Evolutionary conservation across 2,329 filamentous ascomycete species (phyloP), one percentile per base, ranked within the genome.

Genomic region (Basipetospora chlamydospora): DNA sequence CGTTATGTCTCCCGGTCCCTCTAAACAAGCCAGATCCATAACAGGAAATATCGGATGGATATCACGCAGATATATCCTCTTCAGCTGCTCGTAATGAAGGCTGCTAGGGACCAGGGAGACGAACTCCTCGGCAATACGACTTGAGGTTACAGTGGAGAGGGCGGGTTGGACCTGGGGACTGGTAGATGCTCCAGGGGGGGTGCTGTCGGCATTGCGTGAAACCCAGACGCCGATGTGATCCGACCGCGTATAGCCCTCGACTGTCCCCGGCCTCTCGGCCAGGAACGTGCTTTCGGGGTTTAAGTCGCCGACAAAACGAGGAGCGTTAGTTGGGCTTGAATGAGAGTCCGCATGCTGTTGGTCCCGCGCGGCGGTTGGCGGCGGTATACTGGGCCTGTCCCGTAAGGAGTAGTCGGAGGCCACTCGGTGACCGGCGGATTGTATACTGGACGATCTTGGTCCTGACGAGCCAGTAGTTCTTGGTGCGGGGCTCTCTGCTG

Each of bases 251-350:
- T 42, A 41, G 1, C 42, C 39, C 10, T 35, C 39, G 6, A 23
- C 33, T 10, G 42, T 37, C 7, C 15, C 26, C 9, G 26, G 28
- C 4, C 35, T 30, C n/a, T 43, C 41, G 11, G 41, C 41, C 5
- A 46, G 37, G 29, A 46, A 46, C 1, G 44, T 39, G 3, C 41
- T 41, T 20, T 46, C 43, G 3, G 45, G 45, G 21, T 42, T 43
- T 5, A 46, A 23, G 28, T 46, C 42, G 6, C 43, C 43, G 15
- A 46, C 43, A 16, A 46, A 46, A 34, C 31, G 38, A 17, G 28
- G 23, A 23, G 40, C 38, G 6, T 42, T 13, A 21, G n/a, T n/a
- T n/a, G n/a, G n/a, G n/a, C n/a, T n/a, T n/a, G n/a, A n/a, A n/a
- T n/a, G n/a, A n/a, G n/a, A n/a, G n/a, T n/a, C n/a, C n/a, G n/a